Conservation (phyloP, 495 filamentous ascomycete species). For the Aspergillus cristatus region DNA sequence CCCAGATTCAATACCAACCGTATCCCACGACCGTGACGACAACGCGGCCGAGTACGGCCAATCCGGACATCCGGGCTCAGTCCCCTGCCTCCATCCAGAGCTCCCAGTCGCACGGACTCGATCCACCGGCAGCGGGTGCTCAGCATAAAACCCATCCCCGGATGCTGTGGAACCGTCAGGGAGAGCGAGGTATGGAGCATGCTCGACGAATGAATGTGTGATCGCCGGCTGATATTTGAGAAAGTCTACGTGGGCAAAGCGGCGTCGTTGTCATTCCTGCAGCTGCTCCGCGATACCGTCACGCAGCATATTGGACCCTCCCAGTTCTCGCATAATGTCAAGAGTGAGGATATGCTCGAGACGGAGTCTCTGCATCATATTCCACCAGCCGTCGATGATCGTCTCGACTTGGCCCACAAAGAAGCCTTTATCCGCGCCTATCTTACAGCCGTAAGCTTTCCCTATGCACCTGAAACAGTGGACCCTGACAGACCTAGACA, state of each 20-base stretch:
- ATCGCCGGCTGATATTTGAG: too few relatives aligned
- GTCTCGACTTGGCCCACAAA: constrained; percentile 13
- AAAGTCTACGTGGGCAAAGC: constrained; percentile 33
- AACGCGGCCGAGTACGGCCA: too few relatives aligned
- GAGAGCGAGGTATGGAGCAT: constrained; percentile 27
- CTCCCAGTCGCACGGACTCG: too few relatives aligned
- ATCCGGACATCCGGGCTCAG: too few relatives aligned
- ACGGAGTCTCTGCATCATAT: constrained; percentile 22
- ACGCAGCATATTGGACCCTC: constrained; percentile 35
- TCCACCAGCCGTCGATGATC: constrained; percentile 15
- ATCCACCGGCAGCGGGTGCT: constrained; percentile 17
- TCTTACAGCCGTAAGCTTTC: constrained; percentile 18
- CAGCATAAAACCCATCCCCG: constrained; percentile 29
- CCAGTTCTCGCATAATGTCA: constrained; percentile 32
- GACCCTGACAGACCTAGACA: constrained; percentile 14
- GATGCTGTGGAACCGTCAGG: constrained; percentile 29
- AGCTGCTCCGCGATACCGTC: constrained; percentile 32
- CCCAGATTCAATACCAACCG: too few relatives aligned
- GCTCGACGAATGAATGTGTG: too few relatives aligned
- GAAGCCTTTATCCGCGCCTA: constrained; percentile 20
- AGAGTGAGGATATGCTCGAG: constrained; percentile 35
- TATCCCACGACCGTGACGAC: too few relatives aligned
- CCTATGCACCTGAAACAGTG: not conserved
- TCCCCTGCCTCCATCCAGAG: too few relatives aligned
- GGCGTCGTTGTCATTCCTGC: constrained; percentile 33